These are phyloP conservation scores for Thermothielavioides terrestris DNA, from an alignment of 495 filamentous ascomycete genomes.

Conservation along the genomic window DNA sequence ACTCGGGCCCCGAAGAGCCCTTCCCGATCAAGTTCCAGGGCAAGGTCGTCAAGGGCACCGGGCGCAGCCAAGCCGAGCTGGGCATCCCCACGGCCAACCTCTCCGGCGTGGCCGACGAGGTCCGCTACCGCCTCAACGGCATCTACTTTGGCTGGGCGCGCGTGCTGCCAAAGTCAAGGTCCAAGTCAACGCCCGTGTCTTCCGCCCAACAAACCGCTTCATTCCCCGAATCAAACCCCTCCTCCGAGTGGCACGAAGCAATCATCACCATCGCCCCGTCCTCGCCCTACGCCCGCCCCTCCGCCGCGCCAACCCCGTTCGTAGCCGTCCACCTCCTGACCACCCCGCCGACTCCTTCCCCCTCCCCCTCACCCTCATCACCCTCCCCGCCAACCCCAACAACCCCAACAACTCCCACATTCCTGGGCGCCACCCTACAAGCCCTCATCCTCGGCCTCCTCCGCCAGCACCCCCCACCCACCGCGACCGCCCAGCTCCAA, in stretches of 20 bases:
- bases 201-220: background rate
- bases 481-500: conserved; percentile 30
- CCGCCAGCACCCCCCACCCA: conserved; percentile 23
- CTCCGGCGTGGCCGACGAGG: conserved; percentile 33
- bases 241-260: conserved; percentile 40
- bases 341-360: too few relatives aligned
- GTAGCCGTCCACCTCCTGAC: conserved; percentile 35
- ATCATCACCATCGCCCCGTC: conserved; percentile 46
- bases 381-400: background rate
- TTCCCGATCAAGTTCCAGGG: conserved; percentile 51
- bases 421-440: conserved; percentile 35
- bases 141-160: conserved; percentile 57
- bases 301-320: conserved; percentile 31
- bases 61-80: conserved; percentile 21
- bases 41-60: conserved; percentile 30
- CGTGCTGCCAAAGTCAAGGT: conserved; percentile 15
- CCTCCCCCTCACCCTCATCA: conserved; percentile 44
- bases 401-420: conserved; percentile 4
- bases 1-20: conserved; percentile 46
- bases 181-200: background rate
- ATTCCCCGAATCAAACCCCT: too few relatives aligned
- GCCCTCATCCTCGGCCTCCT: conserved; percentile 51
- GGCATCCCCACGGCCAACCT: conserved; percentile 36
- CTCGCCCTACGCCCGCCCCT: conserved; percentile 30
- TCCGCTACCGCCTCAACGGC: conserved; percentile 44